Evolutionary conservation across 192 early-diverging fungal species (phyloP).

Genomic region (Rhizophagus clarus): DNA sequence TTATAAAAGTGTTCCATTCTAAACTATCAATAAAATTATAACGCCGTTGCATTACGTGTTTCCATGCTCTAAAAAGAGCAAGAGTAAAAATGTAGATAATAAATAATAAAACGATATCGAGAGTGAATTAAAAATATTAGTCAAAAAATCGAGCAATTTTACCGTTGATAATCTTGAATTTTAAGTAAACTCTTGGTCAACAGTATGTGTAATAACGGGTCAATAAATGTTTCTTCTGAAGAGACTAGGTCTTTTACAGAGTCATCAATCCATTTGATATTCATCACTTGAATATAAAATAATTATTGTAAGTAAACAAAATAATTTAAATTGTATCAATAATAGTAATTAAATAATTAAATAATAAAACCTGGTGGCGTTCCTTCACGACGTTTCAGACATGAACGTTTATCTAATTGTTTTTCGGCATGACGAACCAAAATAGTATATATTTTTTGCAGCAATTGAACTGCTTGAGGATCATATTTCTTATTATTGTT

Average conservation of each 20-base stretch:
- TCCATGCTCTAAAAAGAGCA: background rate
- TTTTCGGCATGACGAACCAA: background rate
- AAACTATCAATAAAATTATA: slow-evolving; percentile 16
- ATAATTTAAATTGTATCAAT: background rate
- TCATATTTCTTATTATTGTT: slow-evolving; percentile 13
- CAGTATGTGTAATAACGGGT: background rate
- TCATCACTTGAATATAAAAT: background rate
- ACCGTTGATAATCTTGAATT: slow-evolving; percentile 20
- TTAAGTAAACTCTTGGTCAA: background rate
- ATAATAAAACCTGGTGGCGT: background rate
- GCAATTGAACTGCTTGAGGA: slow-evolving; percentile 1
- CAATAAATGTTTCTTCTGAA: slow-evolving; percentile 8
- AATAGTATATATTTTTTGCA: background rate
- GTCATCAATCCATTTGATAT: slow-evolving; percentile 11
- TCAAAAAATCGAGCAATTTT: background rate
- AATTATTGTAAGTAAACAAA: background rate
- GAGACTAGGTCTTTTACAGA: background rate
- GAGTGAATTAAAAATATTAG: background rate
- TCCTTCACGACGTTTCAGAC: background rate
- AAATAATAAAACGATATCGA: background rate
- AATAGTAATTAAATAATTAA: too few species aligned
- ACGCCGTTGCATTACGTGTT: slow-evolving; percentile 6
- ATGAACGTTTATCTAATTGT: slow-evolving; percentile 11
- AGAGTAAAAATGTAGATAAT: too few species aligned
- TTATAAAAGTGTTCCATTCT: slow-evolving; percentile 10